Conservation (phyloP, 169 alveolate species). For the Theileria sp. region DNA sequence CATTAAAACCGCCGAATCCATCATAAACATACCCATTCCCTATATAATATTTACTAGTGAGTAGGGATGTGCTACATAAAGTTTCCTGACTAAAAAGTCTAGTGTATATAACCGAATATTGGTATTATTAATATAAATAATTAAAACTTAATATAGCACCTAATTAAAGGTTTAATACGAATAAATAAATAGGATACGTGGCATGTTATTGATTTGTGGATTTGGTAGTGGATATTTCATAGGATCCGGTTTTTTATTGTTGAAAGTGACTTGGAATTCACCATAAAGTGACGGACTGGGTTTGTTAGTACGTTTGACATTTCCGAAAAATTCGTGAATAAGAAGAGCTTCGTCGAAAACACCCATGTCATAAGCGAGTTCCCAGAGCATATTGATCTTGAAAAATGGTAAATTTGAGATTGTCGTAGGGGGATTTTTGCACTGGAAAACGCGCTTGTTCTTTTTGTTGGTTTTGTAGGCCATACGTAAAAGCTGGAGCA, state of each 20-base stretch:
- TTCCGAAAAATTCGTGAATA: conserved; percentile 52
- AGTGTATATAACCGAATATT: no score
- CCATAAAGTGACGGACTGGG: background rate
- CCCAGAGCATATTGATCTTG: conserved; percentile 62
- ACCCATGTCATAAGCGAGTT: conserved; percentile 54
- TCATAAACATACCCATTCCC: background rate
- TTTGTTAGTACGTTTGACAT: conserved; percentile 5
- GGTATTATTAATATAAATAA: no score
- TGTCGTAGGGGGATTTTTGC: conserved; percentile 65
- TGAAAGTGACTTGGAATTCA: background rate
- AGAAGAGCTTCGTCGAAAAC: conserved; percentile 59
- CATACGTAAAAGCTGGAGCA: conserved; percentile 60
- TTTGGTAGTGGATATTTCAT: background rate
- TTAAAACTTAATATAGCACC: no score
- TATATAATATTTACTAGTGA: no score
- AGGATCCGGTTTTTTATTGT: background rate
- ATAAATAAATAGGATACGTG: background rate
- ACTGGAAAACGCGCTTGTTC: conserved; percentile 31
- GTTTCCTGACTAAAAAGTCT: no score
- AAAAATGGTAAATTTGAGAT: conserved; percentile 61
- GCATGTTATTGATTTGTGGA: background rate
- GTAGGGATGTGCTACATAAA: no score
- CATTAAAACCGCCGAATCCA: background rate
- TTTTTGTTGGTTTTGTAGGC: conserved; percentile 48
- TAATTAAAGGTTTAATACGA: no score